Percentiles rank a stretch among this genome's conserved stretches.
phyloP scores from a whole-genome alignment of 768 basidiomycete species.

The Nidula microcarpa region DNA sequence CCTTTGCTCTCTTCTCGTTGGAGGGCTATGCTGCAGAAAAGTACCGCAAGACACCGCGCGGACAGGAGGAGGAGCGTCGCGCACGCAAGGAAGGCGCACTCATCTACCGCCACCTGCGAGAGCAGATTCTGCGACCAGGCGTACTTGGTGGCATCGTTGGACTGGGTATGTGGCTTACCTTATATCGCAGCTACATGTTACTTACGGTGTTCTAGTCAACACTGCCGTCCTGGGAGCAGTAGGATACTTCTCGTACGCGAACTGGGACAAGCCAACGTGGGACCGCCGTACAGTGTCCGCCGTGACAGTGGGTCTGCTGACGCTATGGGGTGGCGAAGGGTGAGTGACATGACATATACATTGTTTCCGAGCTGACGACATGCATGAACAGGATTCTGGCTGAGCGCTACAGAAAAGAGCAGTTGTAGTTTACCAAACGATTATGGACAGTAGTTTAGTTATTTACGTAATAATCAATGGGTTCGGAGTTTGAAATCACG shows the following conservation, averaged over 20 bases:
- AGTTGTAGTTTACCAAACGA: no score
- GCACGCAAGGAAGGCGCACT: conserved; percentile 55
- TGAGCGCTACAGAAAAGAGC: no score
- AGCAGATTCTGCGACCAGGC: conserved; percentile 59
- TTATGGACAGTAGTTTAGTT: no score
- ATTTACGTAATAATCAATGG: no score
- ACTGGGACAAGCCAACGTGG: conserved; percentile 67
- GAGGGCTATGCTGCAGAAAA: conserved; percentile 65
- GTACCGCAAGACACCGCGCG: conserved; percentile 55
- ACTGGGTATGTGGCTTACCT: conserved; percentile 33
- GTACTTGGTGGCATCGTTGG: conserved; percentile 66
- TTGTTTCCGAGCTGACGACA: no score
- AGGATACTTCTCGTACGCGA: conserved; percentile 59
- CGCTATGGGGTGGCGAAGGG: conserved; percentile 68
- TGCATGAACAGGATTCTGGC: no score
- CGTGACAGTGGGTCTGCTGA: conserved; percentile 53
- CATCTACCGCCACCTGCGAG: conserved; percentile 50
- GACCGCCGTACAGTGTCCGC: conserved; percentile 59
- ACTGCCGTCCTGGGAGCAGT: conserved; percentile 57
- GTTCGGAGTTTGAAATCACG: neutral
- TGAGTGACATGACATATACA: no score
- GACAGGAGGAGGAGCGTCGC: conserved; percentile 52
- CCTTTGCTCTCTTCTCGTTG: conserved; percentile 53
- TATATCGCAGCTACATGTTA: no score
- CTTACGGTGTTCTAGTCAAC: conserved; percentile 60